These are phyloP conservation scores for Eimeria sp. DNA, from an alignment of 169 alveolate genomes.

Conservation along the genomic window DNA sequence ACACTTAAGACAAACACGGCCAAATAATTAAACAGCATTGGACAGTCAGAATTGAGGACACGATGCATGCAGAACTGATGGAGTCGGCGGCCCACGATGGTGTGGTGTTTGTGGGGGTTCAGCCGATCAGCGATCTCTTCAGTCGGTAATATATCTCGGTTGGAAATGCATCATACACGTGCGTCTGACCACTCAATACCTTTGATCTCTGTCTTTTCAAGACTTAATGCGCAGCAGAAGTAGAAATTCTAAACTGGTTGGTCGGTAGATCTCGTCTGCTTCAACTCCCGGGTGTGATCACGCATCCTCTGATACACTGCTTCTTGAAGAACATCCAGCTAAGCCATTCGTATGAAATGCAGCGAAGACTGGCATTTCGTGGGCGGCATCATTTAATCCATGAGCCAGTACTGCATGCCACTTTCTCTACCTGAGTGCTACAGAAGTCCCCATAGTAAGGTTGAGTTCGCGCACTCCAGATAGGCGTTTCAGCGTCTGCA, in stretches of 20 bases:
- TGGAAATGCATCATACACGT: not conserved
- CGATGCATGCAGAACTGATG: constrained; percentile 44
- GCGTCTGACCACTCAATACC: not conserved
- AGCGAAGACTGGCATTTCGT: not conserved
- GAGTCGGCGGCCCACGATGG: constrained; percentile 80
- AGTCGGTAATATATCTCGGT: not conserved
- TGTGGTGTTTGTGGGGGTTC: constrained; percentile 80
- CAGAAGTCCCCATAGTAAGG: not conserved
- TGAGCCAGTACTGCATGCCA: not conserved
- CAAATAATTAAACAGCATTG: constrained; percentile 9
- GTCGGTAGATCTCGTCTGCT: not conserved
- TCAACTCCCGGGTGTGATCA: not conserved
- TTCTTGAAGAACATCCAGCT: not conserved
- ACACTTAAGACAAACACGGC: not conserved
- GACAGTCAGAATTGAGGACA: constrained; percentile 8
- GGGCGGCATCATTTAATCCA: not conserved
- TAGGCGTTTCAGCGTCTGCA: not conserved
- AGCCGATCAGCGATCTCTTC: constrained; percentile 44
- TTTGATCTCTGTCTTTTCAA: constrained; percentile 6
- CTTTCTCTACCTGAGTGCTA: not conserved
- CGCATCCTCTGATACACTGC: not conserved
- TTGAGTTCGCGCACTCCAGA: not conserved
- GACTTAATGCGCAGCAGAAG: not conserved
- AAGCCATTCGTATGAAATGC: not conserved
- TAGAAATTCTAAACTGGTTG: not conserved